phyloP scores from a whole-genome alignment of 2,329 filamentous ascomycete species.

The Clonostachys chloroleuca region DNA sequence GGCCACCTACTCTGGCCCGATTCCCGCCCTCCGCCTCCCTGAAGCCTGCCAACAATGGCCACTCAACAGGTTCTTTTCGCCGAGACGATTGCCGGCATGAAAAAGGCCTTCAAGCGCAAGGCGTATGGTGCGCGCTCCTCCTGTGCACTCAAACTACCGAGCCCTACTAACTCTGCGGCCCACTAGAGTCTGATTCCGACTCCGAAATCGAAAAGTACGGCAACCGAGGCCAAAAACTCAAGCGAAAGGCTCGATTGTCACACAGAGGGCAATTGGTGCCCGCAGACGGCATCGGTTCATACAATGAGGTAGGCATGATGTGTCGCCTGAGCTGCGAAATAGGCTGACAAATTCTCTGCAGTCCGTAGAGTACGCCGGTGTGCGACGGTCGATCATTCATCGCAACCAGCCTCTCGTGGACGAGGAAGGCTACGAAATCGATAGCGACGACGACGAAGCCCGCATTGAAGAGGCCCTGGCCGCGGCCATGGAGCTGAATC shows the following conservation, averaged over 20 bases:
- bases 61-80: conserved; percentile 58
- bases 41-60: conserved; percentile 23
- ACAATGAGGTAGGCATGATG: conserved; percentile 58
- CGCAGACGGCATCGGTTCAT: conserved; percentile 60
- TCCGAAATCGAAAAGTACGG: conserved; percentile 64
- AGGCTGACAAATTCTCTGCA: conserved; percentile 27
- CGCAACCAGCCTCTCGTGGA: conserved; percentile 70
- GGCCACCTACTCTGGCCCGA: background rate
- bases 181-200: conserved; percentile 72
- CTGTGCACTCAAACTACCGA: background rate
- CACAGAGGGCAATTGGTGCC: conserved; percentile 66
- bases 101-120: conserved; percentile 61
- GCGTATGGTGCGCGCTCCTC: conserved; percentile 47
- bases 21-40: background rate
- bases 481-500: conserved; percentile 65
- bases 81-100: conserved; percentile 65
- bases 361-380: conserved; percentile 71
- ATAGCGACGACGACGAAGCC: conserved; percentile 68
- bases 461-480: conserved; percentile 55
- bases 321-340: background rate
- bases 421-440: conserved; percentile 73
- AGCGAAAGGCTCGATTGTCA: conserved; percentile 68
- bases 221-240: conserved; percentile 76
- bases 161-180: conserved; percentile 10
- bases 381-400: conserved; percentile 67